Evolutionary conservation across 768 basidiomycete species (phyloP).

Genomic region (Pisolithus orientalis): DNA sequence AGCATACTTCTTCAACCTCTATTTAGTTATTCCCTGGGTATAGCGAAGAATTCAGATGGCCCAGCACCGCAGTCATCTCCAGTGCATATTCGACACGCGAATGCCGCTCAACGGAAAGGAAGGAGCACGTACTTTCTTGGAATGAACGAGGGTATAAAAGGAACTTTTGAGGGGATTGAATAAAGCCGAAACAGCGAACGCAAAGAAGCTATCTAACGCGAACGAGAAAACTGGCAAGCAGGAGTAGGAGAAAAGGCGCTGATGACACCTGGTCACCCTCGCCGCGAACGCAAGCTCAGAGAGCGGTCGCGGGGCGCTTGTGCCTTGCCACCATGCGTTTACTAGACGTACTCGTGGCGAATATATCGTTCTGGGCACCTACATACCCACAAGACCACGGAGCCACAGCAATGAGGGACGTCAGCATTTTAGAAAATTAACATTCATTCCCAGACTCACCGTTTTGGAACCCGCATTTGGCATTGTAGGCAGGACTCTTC

Average conservation of each 20-base stretch:
- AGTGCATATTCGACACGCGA: too few species aligned
- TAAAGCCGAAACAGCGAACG: too few species aligned
- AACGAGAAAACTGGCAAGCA: background rate
- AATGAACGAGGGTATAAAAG: too few species aligned
- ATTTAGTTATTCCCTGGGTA: too few species aligned
- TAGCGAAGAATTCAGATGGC: too few species aligned
- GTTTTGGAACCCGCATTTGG: constrained; percentile 41
- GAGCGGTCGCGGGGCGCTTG: background rate
- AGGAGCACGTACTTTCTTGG: too few species aligned
- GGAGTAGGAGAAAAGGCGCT: background rate
- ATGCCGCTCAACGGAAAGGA: too few species aligned
- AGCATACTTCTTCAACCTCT: too few species aligned
- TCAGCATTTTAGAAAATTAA: background rate
- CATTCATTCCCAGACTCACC: constrained; percentile 25
- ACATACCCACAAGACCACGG: background rate
- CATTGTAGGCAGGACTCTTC: constrained; percentile 47
- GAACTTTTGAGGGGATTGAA: too few species aligned
- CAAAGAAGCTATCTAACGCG: background rate
- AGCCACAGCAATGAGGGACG: background rate
- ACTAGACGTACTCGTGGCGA: constrained; percentile 1
- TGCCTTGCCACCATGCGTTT: background rate
- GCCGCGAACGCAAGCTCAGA: background rate
- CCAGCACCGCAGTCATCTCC: too few species aligned
- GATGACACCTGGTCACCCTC: background rate
- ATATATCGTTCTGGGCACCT: constrained; percentile 9